Conservation (phyloP, 225 moss, liverwort and hornwort species). For the Straminergon stramineum region DNA sequence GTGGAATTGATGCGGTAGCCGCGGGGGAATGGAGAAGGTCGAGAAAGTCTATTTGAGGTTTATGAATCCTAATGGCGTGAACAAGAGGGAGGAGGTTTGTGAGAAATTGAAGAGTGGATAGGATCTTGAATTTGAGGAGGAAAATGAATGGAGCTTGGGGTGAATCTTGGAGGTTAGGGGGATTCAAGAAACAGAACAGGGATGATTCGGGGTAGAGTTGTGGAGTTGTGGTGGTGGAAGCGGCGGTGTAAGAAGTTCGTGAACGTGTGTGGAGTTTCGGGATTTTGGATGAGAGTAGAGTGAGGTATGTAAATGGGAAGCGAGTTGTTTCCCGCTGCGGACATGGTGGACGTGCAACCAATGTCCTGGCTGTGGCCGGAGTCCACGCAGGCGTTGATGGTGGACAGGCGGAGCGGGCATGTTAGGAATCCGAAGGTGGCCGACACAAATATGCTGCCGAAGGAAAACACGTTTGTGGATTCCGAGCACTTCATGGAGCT, state of each 20-base stretch:
- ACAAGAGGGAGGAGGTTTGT: neutral
- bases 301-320: slow-evolving; percentile 15
- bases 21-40: neutral
- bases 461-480: slow-evolving; percentile 49
- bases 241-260: neutral
- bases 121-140: neutral
- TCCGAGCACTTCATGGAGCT: slow-evolving; percentile 53
- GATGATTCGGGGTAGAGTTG: neutral
- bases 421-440: neutral
- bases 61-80: neutral
- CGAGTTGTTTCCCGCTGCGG: neutral
- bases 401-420: slow-evolving; percentile 11
- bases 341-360: slow-evolving; percentile 22
- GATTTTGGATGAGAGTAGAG: slow-evolving; percentile 4
- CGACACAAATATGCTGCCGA: neutral
- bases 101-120: neutral
- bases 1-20: neutral
- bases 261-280: neutral
- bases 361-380: slow-evolving; percentile 53
- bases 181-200: neutral
- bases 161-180: neutral
- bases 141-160: neutral
- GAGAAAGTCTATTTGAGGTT: neutral
- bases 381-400: slow-evolving; percentile 6
- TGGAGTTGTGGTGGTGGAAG: neutral